Conservation (phyloP, 163 green algal species). For the Volvox carteri region DNA sequence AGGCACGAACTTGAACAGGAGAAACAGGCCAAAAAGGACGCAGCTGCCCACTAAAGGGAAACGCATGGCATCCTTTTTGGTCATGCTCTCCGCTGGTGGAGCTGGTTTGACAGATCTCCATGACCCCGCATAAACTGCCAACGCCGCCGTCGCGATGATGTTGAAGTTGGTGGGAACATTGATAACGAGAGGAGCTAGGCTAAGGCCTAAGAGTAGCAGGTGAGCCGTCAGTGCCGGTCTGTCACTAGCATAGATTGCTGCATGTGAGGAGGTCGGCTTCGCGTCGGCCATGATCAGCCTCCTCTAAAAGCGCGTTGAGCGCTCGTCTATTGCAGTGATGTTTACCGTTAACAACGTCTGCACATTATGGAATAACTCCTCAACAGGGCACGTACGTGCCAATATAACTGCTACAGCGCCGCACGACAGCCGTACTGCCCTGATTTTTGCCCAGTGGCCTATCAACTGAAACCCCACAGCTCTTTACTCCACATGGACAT, state of each 20-base stretch:
- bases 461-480: too few relatives aligned
- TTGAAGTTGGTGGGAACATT: conserved; percentile 78
- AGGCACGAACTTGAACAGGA: conserved; percentile 97
- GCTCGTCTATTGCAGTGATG: too few relatives aligned
- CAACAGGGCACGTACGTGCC: too few relatives aligned
- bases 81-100: conserved; percentile 87
- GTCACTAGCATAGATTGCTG: conserved; percentile 14
- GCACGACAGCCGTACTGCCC: neutral
- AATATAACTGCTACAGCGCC: neutral
- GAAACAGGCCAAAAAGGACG: conserved; percentile 96
- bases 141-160: conserved; percentile 85
- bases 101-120: conserved; percentile 82
- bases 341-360: too few relatives aligned
- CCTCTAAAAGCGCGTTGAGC: neutral
- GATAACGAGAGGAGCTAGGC: conserved; percentile 59
- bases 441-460: too few relatives aligned
- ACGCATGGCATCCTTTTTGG: conserved; percentile 92
- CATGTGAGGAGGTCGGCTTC: conserved; percentile 10
- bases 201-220: conserved; percentile 58
- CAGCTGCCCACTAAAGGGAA: conserved; percentile 96
- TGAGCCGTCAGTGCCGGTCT: conserved; percentile 63
- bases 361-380: too few relatives aligned
- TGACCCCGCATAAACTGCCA: conserved; percentile 86
- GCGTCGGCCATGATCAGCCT: conserved; percentile 18
- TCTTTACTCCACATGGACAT: too few relatives aligned